Percentiles rank a stretch among this genome's conserved stretches.
phyloP scores from a whole-genome alignment of 345 rosid species.

The Eucalyptus cloeziana region DNA sequence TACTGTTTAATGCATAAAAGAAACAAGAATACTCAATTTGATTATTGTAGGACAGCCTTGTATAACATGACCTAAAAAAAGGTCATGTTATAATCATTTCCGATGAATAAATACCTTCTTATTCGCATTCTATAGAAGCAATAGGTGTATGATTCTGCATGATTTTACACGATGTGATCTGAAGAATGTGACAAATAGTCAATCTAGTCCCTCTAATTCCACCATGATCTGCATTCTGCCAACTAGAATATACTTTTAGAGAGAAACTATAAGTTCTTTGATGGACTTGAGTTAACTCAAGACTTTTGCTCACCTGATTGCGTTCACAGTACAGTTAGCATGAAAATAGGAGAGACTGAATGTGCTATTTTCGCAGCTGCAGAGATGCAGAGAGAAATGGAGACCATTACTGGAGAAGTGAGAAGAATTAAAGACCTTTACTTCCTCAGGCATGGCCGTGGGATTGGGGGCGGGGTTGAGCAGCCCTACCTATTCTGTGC shows the following conservation, averaged over 20 bases:
- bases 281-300: background rate
- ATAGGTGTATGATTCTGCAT: background rate
- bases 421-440: constrained; percentile 57
- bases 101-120: background rate
- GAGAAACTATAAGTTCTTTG: background rate
- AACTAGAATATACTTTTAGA: background rate
- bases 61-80: background rate
- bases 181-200: background rate
- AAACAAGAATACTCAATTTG: background rate
- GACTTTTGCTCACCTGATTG: background rate
- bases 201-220: background rate
- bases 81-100: background rate
- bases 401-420: constrained; percentile 16
- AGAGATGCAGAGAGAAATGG: background rate
- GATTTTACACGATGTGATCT: background rate
- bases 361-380: no score
- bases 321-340: background rate
- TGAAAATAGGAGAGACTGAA: background rate
- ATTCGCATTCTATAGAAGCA: background rate
- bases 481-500: constrained; percentile 75
- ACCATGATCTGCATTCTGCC: background rate
- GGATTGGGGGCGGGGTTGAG: constrained; percentile 4
- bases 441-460: constrained; percentile 30
- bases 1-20: background rate
- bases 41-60: background rate